Base-by-base conservation (phyloP, 192 early-diverging fungal species). In the Backusella circina region DNA sequence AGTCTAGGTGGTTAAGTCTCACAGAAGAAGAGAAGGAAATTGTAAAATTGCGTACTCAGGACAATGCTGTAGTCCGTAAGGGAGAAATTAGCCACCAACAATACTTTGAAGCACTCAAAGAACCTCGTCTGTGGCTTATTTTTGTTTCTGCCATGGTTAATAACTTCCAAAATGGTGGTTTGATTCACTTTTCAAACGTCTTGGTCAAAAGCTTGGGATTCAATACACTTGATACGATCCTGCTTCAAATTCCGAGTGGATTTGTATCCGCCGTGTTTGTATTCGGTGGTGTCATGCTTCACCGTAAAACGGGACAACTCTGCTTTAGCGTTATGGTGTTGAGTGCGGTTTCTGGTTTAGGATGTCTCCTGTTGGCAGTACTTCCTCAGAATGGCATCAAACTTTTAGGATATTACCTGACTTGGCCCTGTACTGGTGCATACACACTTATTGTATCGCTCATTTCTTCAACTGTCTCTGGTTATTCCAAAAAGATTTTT, bases 11-110 rank as follows among this genome's bases (percentile, higher is more conserved):
- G n/a, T 72, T 72, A 12, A 15, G 47, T 36, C 28, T 71, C 23
- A 77, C 76, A 15, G 76, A 71, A 37, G 76, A 77, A 77, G 70
- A 77, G 31, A 66, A 72, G 8, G 15, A 50, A 10, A 72, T 77
- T 32, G 64, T 72, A 5, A 70, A 77, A 67, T 70, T 61, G 13
- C 76, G 76, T 28, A 36, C 70, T 1, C 54, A 30, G 5, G 76
- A 77, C 18, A 77, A 67, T 38, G 69, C 61, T 35, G 64, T 77
- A 15, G 71, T 72, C 8, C 35, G 70, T 3, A 28, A 38, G 4
- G 23, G 57, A n/a, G 5, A 50, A 13, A 26, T 77, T 2, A 47
- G 44, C 12, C n/a, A 36, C 1, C 5, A n/a, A 0, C 76, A 77
- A 50, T 71, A 72, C 28, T 47, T 61, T 37, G 76, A 77, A 38